A percentile compares a stretch with the other conserved stretches of the same genome.
Conservation (phyloP, 169 alveolate species). For the Plasmodium inui region DNA sequence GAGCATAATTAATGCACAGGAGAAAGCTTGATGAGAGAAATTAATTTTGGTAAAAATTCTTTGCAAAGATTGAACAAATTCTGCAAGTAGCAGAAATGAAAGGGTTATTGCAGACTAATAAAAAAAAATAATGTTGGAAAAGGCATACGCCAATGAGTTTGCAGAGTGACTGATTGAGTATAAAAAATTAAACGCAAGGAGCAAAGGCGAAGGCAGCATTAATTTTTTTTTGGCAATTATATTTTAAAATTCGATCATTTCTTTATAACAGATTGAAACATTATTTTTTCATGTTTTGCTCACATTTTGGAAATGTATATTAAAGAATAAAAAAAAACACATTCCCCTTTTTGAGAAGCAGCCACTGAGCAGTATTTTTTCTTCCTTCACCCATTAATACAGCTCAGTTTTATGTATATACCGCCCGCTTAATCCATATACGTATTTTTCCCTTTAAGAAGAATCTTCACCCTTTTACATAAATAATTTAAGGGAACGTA, state of each 20-base stretch:
- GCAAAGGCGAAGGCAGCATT: slow-evolving; percentile 5
- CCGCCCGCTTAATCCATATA: not conserved
- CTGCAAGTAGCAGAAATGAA: slow-evolving; percentile 9
- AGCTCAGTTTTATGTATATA: not conserved
- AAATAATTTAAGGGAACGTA: not conserved
- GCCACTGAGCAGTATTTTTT: not conserved
- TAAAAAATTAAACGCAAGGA: not conserved
- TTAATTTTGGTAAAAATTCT: not conserved
- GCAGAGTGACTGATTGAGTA: not conserved
- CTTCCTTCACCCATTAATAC: not conserved
- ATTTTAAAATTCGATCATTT: slow-evolving; percentile 2
- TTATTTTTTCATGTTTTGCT: slow-evolving; percentile 11
- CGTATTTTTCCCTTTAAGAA: not conserved
- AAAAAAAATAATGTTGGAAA: not conserved
- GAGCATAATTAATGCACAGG: slow-evolving; percentile 7
- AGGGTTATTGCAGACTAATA: not conserved
- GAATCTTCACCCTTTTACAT: not conserved
- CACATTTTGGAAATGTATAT: slow-evolving; percentile 13
- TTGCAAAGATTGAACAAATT: not conserved
- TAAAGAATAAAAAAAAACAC: slow-evolving; percentile 1
- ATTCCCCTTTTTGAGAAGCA: slow-evolving; percentile 6
- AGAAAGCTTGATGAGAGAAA: slow-evolving; percentile 3
- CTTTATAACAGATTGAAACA: not conserved
- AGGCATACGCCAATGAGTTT: not conserved
- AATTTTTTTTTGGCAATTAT: not conserved